Percentiles rank a stretch among this genome's conserved stretches.
Conservation (phyloP, 139 green algal species). For the Nannochloris sp. region DNA sequence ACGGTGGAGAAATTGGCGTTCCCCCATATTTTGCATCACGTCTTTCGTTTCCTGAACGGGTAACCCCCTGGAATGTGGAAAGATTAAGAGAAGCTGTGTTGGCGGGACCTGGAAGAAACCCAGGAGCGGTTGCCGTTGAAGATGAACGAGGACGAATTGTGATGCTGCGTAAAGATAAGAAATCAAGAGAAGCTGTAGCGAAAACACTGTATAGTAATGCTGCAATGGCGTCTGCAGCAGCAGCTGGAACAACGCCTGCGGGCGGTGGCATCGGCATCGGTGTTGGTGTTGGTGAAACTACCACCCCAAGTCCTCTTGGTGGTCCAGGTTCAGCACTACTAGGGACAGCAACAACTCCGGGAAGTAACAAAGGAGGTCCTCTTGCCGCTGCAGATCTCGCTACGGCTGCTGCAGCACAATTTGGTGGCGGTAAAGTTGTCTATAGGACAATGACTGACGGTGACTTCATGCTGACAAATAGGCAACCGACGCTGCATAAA, state of each 20-base stretch:
- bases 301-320: too few relatives aligned
- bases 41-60: slow-evolving; percentile 86
- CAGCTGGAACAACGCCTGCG: neutral
- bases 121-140: slow-evolving; percentile 89
- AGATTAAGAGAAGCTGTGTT: slow-evolving; percentile 70
- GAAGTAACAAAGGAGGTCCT: neutral
- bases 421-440: slow-evolving; percentile 59
- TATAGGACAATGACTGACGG: slow-evolving; percentile 89
- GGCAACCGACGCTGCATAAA: slow-evolving; percentile 98
- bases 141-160: slow-evolving; percentile 71
- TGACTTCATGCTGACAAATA: slow-evolving; percentile 96
- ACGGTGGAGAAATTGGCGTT: slow-evolving; percentile 86
- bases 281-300: too few relatives aligned
- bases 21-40: slow-evolving; percentile 92
- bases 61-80: slow-evolving; percentile 88
- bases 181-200: slow-evolving; percentile 60
- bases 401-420: slow-evolving; percentile 8
- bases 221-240: neutral
- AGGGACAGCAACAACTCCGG: too few relatives aligned
- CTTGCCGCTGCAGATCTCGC: slow-evolving; percentile 1
- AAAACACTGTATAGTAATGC: slow-evolving; percentile 63
- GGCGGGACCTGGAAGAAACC: slow-evolving; percentile 65
- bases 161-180: slow-evolving; percentile 38
- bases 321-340: too few relatives aligned
- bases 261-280: too few relatives aligned